Base-by-base conservation (phyloP, 192 early-diverging fungal species). In the Coemansia sp. region DNA sequence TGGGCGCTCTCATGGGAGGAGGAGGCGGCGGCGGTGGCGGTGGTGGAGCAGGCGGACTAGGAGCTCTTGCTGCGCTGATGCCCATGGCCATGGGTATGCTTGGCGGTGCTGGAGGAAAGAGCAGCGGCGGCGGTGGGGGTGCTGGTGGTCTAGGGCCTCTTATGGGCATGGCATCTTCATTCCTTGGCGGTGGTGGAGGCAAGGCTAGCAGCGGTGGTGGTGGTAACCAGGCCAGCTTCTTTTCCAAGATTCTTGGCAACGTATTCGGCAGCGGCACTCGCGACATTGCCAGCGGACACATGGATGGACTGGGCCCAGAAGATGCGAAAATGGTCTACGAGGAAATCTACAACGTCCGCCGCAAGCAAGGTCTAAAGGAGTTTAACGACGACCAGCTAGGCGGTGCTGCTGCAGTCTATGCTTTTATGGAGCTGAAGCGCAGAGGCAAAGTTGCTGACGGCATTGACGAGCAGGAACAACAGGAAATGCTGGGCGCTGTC, bases 161-260 rank as follows among this genome's bases (percentile, higher is more conserved):
- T 16, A 64, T 73, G 5, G 70, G 71, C 49, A 76, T 82, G 43
- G 79, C 79, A 16, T 41, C 60, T n/a, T 67, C 70, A 2, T 82
- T 82, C 74, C 79, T 82, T 6, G 76, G 76, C 44, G 59, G 69
- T 0, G 68, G 53, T 10, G 69, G 53, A 0, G 61, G 34, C 13
- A 61, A 39, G 38, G 22, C 45, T 4, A 60, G 68, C 15, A 59
- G 65, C 41, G 59, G 65, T 3, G 69, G 65, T 16, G 64, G 70
- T 6, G 49, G 69, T 13, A 68, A 69, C 37, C 44, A 68, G 32
- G 71, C 74, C 18, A 71, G 64, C 58, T 76, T 82, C 41, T 82
- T 82, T 58, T 70, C 74, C 27, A 68, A 75, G 39, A 76, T 82
- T 22, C 71, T 82, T 16, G 67, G 69, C 63, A 82, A 82, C 65